Evolutionary conservation across 2,329 filamentous ascomycete genomes (phyloP), one percentile per base, ranked within the genome.

Genomic region (Beauveria pseudobassiana): DNA sequence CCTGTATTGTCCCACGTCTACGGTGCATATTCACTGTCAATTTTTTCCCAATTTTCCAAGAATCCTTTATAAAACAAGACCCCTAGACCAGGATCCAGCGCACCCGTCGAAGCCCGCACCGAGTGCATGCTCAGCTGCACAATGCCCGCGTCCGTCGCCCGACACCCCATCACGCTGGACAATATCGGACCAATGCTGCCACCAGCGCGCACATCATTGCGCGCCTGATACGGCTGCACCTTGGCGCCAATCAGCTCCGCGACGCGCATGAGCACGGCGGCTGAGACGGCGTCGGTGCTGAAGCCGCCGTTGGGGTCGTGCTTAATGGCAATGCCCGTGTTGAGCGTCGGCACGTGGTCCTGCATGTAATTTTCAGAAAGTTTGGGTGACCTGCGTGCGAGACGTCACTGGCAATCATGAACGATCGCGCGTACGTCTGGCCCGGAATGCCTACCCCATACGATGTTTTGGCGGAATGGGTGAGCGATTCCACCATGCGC

Each of bases 331-430:
- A 96, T 82, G 42, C 95, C 95, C 30, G 95, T 85, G 73, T 99
- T 99, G 59, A 99, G 83, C 62, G 90, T 84, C 1, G 95, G 93
- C 2, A 90, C 81, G 76, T 99, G 95, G 68, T 90, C 88, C 62
- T 90, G 83, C 22, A 97, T 86, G 76, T 98, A 98, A 26, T 83
- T 85, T 65, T 82, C n/a, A n/a, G n/a, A 79, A 97, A 98, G 78
- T 98, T 98, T 62, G 95, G 95, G 77, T 97, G 93, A 9, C 93
- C 89, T 43, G 93, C 91, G 75, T 98, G 95, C 7, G 88, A 95
- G 61, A 99, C 95, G 71, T 99, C 95, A 24, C 91, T 90, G 1
- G 90, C 96, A 62, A 97, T 83, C 64, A 98, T 82, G 83, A 97
- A 98, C 20, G 90, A 96, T 73, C 90, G 91, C 51, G 93, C 93